Conservation (phyloP, 2,329 filamentous ascomycete species). For the Aspergillus fijiensis region DNA sequence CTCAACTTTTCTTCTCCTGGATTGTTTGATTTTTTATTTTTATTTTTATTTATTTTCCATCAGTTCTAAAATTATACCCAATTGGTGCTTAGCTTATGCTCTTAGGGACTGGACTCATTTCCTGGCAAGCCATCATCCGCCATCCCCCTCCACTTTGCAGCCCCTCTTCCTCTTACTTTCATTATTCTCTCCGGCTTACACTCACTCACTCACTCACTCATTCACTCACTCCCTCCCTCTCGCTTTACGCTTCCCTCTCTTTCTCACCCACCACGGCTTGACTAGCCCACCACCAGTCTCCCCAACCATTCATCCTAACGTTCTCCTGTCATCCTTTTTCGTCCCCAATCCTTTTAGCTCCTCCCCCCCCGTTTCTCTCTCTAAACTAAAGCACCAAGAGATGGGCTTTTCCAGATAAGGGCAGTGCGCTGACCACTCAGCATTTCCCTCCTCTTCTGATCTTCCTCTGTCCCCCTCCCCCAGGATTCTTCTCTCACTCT, state of each 20-base stretch:
- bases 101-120: not conserved
- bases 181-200: slow-evolving; percentile 1
- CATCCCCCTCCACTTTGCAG: slow-evolving; percentile 3
- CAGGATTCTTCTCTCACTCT: slow-evolving; percentile 7
- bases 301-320: not conserved
- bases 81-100: not conserved
- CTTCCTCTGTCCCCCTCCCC: slow-evolving; percentile 18
- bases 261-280: not conserved
- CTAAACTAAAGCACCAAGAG: slow-evolving; percentile 3
- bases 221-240: not conserved
- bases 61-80: not conserved
- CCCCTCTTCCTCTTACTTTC: not conserved
- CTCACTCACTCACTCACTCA: slow-evolving; percentile 3
- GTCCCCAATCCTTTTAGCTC: slow-evolving; percentile 14
- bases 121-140: not conserved
- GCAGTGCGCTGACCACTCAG: slow-evolving; percentile 31
- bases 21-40: not conserved
- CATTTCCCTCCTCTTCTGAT: slow-evolving; percentile 18
- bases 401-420: slow-evolving; percentile 28
- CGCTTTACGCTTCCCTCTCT: slow-evolving; percentile 4
- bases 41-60: not conserved
- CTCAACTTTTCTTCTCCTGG: not conserved
- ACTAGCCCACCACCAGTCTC: not conserved
- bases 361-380: slow-evolving; percentile 2
- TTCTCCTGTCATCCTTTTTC: slow-evolving; percentile 8